Evolutionary conservation across 2,329 filamentous ascomycete genomes (phyloP), one percentile per base, ranked within the genome.

Genomic region (Epichloe gansuensis): DNA sequence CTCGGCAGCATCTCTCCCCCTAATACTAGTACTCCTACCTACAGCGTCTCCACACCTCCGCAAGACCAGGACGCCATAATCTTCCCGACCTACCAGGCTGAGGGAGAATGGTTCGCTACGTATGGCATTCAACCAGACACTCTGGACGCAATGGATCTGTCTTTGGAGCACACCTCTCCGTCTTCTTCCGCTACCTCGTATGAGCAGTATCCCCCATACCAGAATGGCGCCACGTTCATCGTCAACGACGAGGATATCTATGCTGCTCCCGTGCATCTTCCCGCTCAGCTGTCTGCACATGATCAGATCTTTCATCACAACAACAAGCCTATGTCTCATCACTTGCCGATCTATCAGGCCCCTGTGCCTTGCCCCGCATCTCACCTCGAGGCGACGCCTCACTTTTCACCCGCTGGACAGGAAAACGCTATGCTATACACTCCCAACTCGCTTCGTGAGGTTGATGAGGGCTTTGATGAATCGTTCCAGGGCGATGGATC

Each of bases 381-480:
- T 4, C 56, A 55, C 17, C 7, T 54, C 7, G 48, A 59, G 43
- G 54, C 53, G 57, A 56, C 69, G 35, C 68, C 74, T 27, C 82
- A 87, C 55, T 76, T 88, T 55, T 89, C 85, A 3, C 84, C 84
- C 8, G 74, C 75, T 51, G 85, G 82, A 5, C 84, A 87, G 59
- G 75, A 77, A 38, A 82, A 84, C 54, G 71, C 81, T 1, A 85
- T 87, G 70, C 74, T 88, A 35, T 85, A 76, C 66, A 85, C 84
- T 9, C 81, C 85, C 47, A 74, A 75, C 42, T 82, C 82, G 0
- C 66, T 81, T 54, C 70, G 71, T 17, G 76, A 80, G 25, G 73
- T 81, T 27, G 84, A 89, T 54, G 84, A 88, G 60, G 77, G 75
- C 40, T 85, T 81, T 58, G 77, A 79, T 41, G 81, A 83, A 34